These are phyloP conservation scores for Lentinula lateritia DNA, from an alignment of 768 basidiomycete genomes.

Conservation along the genomic window DNA sequence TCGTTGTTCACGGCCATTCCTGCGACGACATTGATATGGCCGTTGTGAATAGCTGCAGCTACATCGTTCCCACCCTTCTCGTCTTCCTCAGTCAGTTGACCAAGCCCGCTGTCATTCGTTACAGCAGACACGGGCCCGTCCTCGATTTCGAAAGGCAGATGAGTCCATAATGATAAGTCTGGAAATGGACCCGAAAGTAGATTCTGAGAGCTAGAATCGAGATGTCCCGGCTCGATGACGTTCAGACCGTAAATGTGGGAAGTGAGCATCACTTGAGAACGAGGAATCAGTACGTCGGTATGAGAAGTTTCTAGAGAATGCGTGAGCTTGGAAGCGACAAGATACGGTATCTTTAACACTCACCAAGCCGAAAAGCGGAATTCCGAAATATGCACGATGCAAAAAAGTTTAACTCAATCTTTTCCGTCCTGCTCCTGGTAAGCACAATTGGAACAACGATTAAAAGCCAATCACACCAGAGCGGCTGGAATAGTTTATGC, in stretches of 20 bases:
- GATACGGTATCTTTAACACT: background rate
- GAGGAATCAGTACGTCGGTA: background rate
- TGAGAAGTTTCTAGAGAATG: no score
- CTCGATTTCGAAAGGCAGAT: slow-evolving; percentile 73
- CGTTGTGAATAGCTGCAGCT: slow-evolving; percentile 46
- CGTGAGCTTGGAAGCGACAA: slow-evolving; percentile 34
- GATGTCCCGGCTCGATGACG: slow-evolving; percentile 55
- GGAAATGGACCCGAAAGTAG: slow-evolving; percentile 63
- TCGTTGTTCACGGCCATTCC: slow-evolving; percentile 35
- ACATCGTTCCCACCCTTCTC: slow-evolving; percentile 41
- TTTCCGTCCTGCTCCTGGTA: background rate
- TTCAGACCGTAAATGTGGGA: slow-evolving; percentile 75
- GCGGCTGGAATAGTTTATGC: background rate
- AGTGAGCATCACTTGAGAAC: background rate
- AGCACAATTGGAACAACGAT: background rate
- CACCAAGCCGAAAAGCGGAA: background rate
- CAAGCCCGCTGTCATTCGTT: slow-evolving; percentile 24
- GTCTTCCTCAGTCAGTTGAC: slow-evolving; percentile 34
- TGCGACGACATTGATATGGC: slow-evolving; percentile 55
- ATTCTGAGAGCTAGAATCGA: slow-evolving; percentile 43
- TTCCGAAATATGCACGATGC: background rate
- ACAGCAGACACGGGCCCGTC: slow-evolving; percentile 43
- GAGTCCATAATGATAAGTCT: slow-evolving; percentile 78
- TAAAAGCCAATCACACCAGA: background rate
- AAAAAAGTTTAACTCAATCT: background rate